Conservation (phyloP, 352 stramenopile genomes). For the Poterioochromonas sp. region DNA sequence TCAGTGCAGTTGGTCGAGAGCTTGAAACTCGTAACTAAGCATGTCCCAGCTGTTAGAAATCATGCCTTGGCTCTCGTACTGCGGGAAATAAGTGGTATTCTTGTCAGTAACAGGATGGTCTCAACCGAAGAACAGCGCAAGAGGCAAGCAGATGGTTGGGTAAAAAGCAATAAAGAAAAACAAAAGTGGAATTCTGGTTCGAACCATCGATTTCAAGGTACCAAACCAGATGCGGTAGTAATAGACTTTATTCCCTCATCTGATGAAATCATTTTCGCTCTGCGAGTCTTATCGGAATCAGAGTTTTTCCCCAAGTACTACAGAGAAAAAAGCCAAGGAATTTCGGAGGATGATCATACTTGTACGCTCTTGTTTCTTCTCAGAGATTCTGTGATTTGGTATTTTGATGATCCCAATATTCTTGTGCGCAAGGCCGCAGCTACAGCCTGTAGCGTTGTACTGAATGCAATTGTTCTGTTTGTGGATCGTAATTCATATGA, state of each 20-base stretch:
- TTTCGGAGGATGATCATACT: background rate
- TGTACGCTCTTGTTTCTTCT: background rate
- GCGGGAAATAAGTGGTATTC: background rate
- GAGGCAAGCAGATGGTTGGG: background rate
- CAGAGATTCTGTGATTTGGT: background rate
- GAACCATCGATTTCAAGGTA: background rate
- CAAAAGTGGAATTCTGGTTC: background rate
- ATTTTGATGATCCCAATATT: slow-evolving; percentile 24
- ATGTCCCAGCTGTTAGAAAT: background rate
- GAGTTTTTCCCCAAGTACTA: slow-evolving; percentile 19
- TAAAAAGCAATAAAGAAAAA: background rate
- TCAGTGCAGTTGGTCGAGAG: background rate
- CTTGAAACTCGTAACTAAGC: slow-evolving; percentile 6
- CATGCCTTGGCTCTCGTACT: background rate
- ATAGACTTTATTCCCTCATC: background rate
- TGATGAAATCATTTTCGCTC: background rate
- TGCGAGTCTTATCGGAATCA: background rate
- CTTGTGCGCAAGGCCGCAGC: slow-evolving; percentile 6
- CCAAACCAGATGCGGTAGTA: background rate
- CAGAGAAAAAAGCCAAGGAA: background rate
- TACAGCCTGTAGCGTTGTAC: slow-evolving; percentile 1
- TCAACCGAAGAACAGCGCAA: background rate
- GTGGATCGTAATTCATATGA: background rate
- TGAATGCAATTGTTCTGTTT: background rate
- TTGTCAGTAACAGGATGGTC: slow-evolving; percentile 1